Base-by-base conservation (phyloP, 2,329 filamentous ascomycete species). In the Talaromyces sp. region DNA sequence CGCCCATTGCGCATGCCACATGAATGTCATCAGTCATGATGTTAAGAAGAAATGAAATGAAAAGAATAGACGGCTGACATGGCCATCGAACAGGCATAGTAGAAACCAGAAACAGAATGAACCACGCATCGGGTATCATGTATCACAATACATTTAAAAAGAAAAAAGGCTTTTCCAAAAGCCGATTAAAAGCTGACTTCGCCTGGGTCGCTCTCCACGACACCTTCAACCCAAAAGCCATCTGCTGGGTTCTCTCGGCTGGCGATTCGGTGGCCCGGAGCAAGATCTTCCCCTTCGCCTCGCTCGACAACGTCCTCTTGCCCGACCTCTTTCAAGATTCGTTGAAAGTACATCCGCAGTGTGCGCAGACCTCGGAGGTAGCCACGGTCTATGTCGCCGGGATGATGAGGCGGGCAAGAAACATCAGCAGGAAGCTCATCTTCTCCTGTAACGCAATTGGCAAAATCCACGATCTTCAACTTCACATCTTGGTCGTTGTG, bases 401-500 rank as follows among this genome's bases (percentile, higher is more conserved):
- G 91, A 73, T 96, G 87, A 66, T 87, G 85, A 4, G 95, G 95
- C 15, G 95, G 95, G 71, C 94, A 97, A 19, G 82, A 79, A 1
- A 83, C 79, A 66, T 87, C 83, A 11, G 88, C 79, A 1, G 84
- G 79, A 3, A 86, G 72, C 59, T 79, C 75, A 72, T 97, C 93
- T 69, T 95, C 90, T 3, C 92, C 91, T 1, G 93, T 98, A 41
- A 98, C 89, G 73, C 94, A 97, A 76, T 99, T 99, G 68, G 95
- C 95, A 80, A 99, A 99, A 78, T 99, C 95, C 65, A 97, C 94
- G 76, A 99, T 96, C 79, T 97, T 97, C 80, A 99, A 89, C 76
- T 97, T 91, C 56, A 85, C 82, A 5, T 79, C 74, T 7, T 72
- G 71, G 41, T 74, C 76, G 54, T 75, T 79, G 63, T 77, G 75